Evolutionary conservation across 768 basidiomycete genomes (phyloP).

Genomic region (Nidularia pulvinata): DNA sequence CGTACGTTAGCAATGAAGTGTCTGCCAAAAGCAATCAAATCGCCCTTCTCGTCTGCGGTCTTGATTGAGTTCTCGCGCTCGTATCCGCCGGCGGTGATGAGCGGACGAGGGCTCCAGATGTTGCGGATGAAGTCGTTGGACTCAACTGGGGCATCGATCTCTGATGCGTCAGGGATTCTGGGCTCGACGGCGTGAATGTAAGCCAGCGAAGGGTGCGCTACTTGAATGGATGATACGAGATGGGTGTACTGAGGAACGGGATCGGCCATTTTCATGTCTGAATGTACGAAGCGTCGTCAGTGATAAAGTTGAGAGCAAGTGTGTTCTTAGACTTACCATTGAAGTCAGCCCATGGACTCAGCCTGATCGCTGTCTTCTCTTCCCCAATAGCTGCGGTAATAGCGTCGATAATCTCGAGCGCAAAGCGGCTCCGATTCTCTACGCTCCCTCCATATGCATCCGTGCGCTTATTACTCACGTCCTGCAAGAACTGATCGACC

Average conservation of each 20-base stretch:
- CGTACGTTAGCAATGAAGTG: constrained; percentile 29
- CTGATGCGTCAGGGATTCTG: constrained; percentile 2
- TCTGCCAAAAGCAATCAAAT: constrained; percentile 25
- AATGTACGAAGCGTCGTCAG: background rate
- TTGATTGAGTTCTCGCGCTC: constrained; percentile 21
- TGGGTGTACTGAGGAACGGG: constrained; percentile 31
- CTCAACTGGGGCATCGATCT: background rate
- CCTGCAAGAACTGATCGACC: constrained; percentile 8
- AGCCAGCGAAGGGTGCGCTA: constrained; percentile 29
- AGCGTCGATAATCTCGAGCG: constrained; percentile 42
- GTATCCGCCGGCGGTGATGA: constrained; percentile 31
- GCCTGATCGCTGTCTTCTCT: constrained; percentile 37
- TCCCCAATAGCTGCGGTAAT: constrained; percentile 41
- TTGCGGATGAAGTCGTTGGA: constrained; percentile 17
- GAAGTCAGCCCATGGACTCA: constrained; percentile 37
- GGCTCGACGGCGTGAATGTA: constrained; percentile 41
- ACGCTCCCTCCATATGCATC: constrained; percentile 58
- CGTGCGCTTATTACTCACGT: constrained; percentile 40
- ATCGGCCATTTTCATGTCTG: constrained; percentile 31
- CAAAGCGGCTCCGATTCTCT: constrained; percentile 47
- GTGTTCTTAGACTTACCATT: constrained; percentile 16
- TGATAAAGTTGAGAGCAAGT: background rate
- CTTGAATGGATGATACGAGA: constrained; percentile 19
- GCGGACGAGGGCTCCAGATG: constrained; percentile 17
- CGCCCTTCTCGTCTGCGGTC: constrained; percentile 19